Conservation (phyloP, 805 yeast genomes). For the Yarrowia porcina region DNA sequence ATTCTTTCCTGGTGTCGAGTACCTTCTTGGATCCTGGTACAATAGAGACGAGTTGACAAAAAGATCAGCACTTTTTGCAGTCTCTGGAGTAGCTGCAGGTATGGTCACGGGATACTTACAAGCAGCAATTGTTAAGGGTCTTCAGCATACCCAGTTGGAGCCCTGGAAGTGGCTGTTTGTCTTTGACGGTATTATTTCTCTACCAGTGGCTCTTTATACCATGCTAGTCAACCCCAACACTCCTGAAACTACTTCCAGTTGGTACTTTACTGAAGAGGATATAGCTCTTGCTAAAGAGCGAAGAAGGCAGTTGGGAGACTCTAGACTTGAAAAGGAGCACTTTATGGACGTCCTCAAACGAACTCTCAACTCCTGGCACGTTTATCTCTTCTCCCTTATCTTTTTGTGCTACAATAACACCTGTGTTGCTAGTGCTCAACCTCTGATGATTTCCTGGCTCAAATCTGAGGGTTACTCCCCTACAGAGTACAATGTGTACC, state of each 20-base stretch:
- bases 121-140: background rate
- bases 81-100: background rate
- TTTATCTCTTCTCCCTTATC: constrained; percentile 7
- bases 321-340: background rate
- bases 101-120: constrained; percentile 7
- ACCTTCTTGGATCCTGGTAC: constrained; percentile 37
- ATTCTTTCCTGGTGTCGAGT: constrained; percentile 44
- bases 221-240: constrained; percentile 14
- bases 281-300: background rate
- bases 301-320: background rate
- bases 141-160: background rate
- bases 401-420: constrained; percentile 8
- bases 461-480: background rate
- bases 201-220: constrained; percentile 11
- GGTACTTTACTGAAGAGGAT: background rate
- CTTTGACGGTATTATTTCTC: constrained; percentile 10
- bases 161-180: constrained; percentile 18
- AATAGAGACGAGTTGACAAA: constrained; percentile 37
- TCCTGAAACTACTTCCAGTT: background rate
- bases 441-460: constrained; percentile 11
- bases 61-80: background rate
- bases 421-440: background rate
- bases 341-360: background rate
- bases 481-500: constrained; percentile 9
- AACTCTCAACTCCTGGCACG: background rate